phyloP scores from a whole-genome alignment of 2,329 filamentous ascomycete genomes.

The Pestalotiopsis sp. region DNA sequence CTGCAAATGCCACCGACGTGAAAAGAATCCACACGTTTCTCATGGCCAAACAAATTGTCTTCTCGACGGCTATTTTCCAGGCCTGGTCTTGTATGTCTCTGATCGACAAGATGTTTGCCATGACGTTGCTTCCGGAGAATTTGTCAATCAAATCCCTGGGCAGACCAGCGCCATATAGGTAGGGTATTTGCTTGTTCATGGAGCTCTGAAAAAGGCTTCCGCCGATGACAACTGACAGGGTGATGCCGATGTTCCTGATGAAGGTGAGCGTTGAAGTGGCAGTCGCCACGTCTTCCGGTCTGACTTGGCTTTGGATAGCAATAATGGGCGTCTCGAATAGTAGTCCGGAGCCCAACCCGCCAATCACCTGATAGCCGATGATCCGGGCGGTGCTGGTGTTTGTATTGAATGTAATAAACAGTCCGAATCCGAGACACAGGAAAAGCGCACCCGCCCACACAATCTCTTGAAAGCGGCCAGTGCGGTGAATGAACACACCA shows the following conservation, averaged over 20 bases:
- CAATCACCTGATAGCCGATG: slow-evolving; percentile 6
- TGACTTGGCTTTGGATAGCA: slow-evolving; percentile 9
- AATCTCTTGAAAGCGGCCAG: not conserved
- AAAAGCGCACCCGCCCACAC: not conserved
- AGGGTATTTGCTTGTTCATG: not conserved
- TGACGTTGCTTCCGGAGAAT: not conserved
- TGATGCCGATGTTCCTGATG: slow-evolving; percentile 3
- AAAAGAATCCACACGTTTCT: slow-evolving; percentile 7
- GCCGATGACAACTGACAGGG: slow-evolving; percentile 7
- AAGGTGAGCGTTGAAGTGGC: slow-evolving; percentile 7
- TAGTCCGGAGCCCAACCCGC: not conserved
- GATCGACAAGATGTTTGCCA: not conserved
- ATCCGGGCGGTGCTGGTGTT: not conserved
- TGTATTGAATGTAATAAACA: slow-evolving; percentile 1
- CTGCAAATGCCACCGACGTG: not conserved
- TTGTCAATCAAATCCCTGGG: not conserved
- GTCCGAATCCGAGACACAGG: not conserved
- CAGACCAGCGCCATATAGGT: not conserved
- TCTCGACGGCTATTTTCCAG: not conserved
- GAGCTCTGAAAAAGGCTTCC: slow-evolving; percentile 5
- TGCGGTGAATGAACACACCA: slow-evolving; percentile 4
- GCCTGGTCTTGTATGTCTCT: not conserved
- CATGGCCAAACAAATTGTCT: not conserved
- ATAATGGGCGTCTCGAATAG: slow-evolving; percentile 9
- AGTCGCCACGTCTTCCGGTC: not conserved